These are phyloP conservation scores for Talaromyces islandicus DNA, from an alignment of 2,329 filamentous ascomycete species.

Conservation along the genomic window DNA sequence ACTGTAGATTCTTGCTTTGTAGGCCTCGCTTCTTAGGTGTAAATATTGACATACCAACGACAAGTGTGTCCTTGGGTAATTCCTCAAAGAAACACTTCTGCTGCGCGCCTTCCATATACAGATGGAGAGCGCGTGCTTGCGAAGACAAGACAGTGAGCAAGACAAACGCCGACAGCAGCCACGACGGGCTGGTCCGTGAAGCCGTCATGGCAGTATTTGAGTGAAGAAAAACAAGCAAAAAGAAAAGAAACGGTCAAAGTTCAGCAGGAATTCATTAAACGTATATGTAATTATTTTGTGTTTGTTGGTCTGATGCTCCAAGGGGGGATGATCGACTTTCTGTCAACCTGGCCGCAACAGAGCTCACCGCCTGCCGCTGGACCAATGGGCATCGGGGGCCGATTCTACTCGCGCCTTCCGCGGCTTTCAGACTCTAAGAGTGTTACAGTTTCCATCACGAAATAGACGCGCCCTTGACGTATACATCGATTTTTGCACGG, in stretches of 20 bases:
- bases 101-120: conserved; percentile 80
- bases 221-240: not conserved
- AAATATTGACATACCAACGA: conserved; percentile 61
- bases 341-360: conserved; percentile 13
- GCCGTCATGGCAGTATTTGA: conserved; percentile 25
- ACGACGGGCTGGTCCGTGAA: conserved; percentile 29
- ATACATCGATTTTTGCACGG: not conserved
- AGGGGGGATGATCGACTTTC: conserved; percentile 10
- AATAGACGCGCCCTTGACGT: not conserved
- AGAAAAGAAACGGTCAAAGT: not conserved
- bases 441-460: not conserved
- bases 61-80: conserved; percentile 91
- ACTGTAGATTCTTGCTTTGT: not conserved
- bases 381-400: not conserved
- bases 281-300: not conserved
- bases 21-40: not conserved
- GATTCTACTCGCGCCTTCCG: not conserved
- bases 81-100: conserved; percentile 99
- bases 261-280: not conserved
- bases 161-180: conserved; percentile 46
- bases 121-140: conserved; percentile 79
- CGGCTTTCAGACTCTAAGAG: not conserved
- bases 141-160: conserved; percentile 60
- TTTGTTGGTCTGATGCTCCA: conserved; percentile 6
- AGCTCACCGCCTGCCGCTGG: not conserved